Percentiles rank a stretch among this genome's conserved stretches.
Evolutionary conservation across 2,329 filamentous ascomycete genomes (phyloP).

Genomic region (Exophiala phaeomuriformis): DNA sequence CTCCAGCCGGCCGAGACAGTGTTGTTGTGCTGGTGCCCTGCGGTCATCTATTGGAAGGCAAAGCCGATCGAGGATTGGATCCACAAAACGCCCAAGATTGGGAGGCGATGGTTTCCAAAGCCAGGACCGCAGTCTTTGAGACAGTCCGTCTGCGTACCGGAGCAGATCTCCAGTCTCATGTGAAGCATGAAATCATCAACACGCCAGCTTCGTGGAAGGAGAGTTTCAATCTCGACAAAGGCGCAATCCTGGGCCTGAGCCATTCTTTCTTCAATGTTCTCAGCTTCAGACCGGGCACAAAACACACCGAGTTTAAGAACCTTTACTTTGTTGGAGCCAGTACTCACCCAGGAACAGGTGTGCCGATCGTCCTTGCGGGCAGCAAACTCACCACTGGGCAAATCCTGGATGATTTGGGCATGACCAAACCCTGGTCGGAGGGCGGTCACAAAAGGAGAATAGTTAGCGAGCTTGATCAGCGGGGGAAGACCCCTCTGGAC

Average conservation of each 20-base stretch:
- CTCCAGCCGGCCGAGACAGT: slow-evolving; percentile 57
- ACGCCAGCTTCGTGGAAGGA: slow-evolving; percentile 58
- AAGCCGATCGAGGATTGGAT: slow-evolving; percentile 27
- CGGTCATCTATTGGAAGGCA: slow-evolving; percentile 52
- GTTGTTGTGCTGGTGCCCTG: slow-evolving; percentile 66
- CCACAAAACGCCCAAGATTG: slow-evolving; percentile 48
- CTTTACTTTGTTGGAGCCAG: slow-evolving; percentile 68
- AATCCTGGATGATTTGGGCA: slow-evolving; percentile 38
- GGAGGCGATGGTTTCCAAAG: slow-evolving; percentile 52
- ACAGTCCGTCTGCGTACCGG: slow-evolving; percentile 57
- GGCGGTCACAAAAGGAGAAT: slow-evolving; percentile 16
- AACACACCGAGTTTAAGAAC: slow-evolving; percentile 30
- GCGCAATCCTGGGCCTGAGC: slow-evolving; percentile 63
- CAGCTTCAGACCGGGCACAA: slow-evolving; percentile 31
- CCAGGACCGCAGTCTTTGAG: slow-evolving; percentile 53
- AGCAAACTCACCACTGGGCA: slow-evolving; percentile 55
- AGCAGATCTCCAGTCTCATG: slow-evolving; percentile 43
- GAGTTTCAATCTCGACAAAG: slow-evolving; percentile 66
- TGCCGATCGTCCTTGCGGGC: slow-evolving; percentile 65
- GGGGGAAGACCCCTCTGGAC: slow-evolving; percentile 17
- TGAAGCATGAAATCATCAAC: slow-evolving; percentile 58
- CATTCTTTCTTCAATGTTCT: slow-evolving; percentile 58
- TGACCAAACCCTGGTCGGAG: slow-evolving; percentile 37
- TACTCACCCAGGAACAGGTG: slow-evolving; percentile 68
- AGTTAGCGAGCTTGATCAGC: slow-evolving; percentile 21